Evolutionary conservation across 208 protist species (phyloP).

Genomic region (Trypanosoma grayi): DNA sequence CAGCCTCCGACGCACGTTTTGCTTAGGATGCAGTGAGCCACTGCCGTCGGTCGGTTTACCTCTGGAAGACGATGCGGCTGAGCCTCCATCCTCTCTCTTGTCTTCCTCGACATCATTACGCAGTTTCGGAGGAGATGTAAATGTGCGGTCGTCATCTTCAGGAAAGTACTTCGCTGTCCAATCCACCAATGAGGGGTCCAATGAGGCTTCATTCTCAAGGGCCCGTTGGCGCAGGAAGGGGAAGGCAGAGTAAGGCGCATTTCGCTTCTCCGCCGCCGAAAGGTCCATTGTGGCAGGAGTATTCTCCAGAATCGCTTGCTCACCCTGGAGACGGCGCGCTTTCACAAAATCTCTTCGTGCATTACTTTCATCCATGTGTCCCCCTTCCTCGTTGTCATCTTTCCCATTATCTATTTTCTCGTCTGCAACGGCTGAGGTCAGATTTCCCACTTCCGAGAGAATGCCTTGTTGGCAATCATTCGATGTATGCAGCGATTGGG

Average conservation of each 20-base stretch:
- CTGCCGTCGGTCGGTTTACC: neutral
- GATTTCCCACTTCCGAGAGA: neutral
- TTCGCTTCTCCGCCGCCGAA: slow-evolving; percentile 17
- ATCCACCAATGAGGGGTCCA: slow-evolving; percentile 87
- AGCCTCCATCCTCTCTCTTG: neutral
- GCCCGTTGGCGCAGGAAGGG: slow-evolving; percentile 84
- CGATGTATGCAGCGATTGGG: neutral
- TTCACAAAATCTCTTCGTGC: slow-evolving; percentile 26
- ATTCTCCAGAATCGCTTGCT: slow-evolving; percentile 42
- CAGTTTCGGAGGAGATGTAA: slow-evolving; percentile 62
- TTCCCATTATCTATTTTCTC: neutral
- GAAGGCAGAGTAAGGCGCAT: slow-evolving; percentile 50
- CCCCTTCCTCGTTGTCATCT: slow-evolving; percentile 3
- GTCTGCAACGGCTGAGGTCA: neutral
- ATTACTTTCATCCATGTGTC: slow-evolving; percentile 11
- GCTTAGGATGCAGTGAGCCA: neutral
- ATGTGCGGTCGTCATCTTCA: slow-evolving; percentile 67
- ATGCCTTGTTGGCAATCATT: neutral
- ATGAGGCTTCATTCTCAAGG: slow-evolving; percentile 56
- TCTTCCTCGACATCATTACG: slow-evolving; percentile 23
- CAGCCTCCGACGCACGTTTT: slow-evolving; percentile 59
- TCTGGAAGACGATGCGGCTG: slow-evolving; percentile 1
- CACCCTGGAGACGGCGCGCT: slow-evolving; percentile 47
- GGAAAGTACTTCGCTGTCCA: slow-evolving; percentile 91
- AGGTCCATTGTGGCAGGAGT: slow-evolving; percentile 64